Evolutionary conservation across 208 protist genomes (phyloP).

Genomic region (Phytomonas serpens): DNA sequence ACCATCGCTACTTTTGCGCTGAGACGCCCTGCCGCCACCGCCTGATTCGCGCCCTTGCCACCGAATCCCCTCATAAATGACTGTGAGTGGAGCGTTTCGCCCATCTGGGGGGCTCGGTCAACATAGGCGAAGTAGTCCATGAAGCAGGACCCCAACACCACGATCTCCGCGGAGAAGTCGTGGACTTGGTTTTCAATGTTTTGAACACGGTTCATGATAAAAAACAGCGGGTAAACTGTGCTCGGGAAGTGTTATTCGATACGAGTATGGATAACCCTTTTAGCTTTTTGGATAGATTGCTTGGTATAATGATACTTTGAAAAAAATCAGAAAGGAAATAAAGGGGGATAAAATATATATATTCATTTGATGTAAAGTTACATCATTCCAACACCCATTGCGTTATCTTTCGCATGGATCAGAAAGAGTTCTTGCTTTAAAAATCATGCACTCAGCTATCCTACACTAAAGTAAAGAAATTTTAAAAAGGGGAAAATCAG

Average conservation of each 20-base stretch:
- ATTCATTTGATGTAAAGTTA: not conserved
- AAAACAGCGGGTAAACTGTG: not conserved
- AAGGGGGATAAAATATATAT: not conserved
- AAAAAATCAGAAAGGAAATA: not conserved
- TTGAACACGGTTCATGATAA: slow-evolving; percentile 43
- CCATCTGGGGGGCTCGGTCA: slow-evolving; percentile 73
- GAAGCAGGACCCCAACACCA: slow-evolving; percentile 88
- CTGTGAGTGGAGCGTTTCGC: slow-evolving; percentile 89
- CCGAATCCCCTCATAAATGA: slow-evolving; percentile 88
- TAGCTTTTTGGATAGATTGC: no score
- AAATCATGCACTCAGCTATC: not conserved
- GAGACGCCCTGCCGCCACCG: slow-evolving; percentile 75
- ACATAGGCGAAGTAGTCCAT: slow-evolving; percentile 89
- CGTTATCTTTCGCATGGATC: not conserved
- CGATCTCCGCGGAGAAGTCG: slow-evolving; percentile 40
- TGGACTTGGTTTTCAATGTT: slow-evolving; percentile 32
- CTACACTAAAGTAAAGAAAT: not conserved
- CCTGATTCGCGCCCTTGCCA: slow-evolving; percentile 93
- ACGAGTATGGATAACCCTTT: not conserved
- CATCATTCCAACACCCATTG: not conserved
- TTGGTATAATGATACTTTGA: not conserved
- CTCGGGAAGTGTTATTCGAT: not conserved
- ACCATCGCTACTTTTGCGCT: slow-evolving; percentile 80
- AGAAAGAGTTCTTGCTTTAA: not conserved
- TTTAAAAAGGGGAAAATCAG: not conserved